Percentiles rank a stretch among this genome's conserved stretches.
These are phyloP conservation scores for Moringa oleifera DNA, from an alignment of 345 rosid species.

Conservation along the genomic window DNA sequence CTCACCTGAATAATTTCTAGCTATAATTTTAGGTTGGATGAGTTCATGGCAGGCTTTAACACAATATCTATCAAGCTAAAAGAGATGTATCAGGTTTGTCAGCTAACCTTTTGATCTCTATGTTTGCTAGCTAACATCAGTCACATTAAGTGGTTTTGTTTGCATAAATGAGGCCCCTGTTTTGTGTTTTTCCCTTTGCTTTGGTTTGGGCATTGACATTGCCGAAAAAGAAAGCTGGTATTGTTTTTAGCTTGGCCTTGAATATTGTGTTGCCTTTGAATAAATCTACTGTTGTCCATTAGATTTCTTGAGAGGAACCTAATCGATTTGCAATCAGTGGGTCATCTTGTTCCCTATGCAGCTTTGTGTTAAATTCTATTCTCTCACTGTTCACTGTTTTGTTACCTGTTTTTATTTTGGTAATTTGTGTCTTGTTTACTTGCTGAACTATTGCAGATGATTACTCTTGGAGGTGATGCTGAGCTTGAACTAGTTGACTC, in stretches of 20 bases:
- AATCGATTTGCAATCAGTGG: neutral
- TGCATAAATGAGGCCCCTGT: neutral
- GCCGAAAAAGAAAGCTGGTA: neutral
- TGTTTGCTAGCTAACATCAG: neutral
- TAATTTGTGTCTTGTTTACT: neutral
- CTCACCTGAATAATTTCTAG: constrained; percentile 20
- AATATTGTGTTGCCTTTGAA: neutral
- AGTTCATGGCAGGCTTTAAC: constrained; percentile 97
- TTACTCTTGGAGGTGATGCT: constrained; percentile 98
- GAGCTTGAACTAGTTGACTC: constrained; percentile 97
- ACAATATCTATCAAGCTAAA: constrained; percentile 86
- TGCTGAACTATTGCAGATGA: constrained; percentile 52
- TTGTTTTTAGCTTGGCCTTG: neutral
- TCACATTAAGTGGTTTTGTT: neutral
- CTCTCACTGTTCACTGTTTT: neutral
- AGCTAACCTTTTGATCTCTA: neutral
- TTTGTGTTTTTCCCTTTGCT: neutral
- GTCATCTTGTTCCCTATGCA: neutral
- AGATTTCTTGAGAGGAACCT: neutral
- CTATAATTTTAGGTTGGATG: constrained; percentile 69
- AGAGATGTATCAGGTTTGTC: constrained; percentile 98
- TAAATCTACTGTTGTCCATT: too few species aligned
- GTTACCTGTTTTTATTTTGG: neutral
- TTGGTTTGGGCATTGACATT: neutral
- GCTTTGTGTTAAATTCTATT: neutral